These are phyloP conservation scores for Penicillium sp. DNA, from an alignment of 2,329 filamentous ascomycete genomes.

Conservation along the genomic window DNA sequence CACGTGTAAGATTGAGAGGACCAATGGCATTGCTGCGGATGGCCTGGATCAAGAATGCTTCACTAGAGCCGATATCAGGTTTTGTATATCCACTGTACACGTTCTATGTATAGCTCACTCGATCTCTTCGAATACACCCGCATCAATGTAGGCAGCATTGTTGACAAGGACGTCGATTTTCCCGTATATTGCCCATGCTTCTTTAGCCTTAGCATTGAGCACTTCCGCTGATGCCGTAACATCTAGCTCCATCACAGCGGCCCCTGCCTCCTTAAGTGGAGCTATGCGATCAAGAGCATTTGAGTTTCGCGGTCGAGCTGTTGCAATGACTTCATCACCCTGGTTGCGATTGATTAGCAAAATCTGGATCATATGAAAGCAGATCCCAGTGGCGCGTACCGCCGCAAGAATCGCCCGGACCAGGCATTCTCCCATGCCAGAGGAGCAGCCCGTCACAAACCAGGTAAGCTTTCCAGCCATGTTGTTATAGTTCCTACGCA, in stretches of 20 bases:
- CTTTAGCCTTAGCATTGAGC: conserved; percentile 17
- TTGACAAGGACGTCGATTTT: conserved; percentile 29
- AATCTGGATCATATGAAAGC: neutral
- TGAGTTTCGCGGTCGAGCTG: no score
- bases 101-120: neutral
- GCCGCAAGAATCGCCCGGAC: neutral
- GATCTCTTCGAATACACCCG: neutral
- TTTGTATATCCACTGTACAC: no score
- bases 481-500: no score
- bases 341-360: neutral
- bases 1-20: neutral
- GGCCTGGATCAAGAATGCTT: neutral
- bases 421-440: neutral
- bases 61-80: neutral
- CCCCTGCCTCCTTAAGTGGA: conserved; percentile 24
- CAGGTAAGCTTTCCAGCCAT: neutral
- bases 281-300: neutral
- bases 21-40: neutral
- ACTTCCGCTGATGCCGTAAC: conserved; percentile 21
- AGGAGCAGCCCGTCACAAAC: neutral
- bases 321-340: neutral
- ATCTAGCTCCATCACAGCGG: conserved; percentile 26
- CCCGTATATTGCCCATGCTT: conserved; percentile 21
- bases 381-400: neutral
- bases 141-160: conserved; percentile 3